Percentiles rank a stretch among this genome's conserved stretches.
phyloP scores from a whole-genome alignment of 129 eudicot genomes.

The Mikania micrantha region DNA sequence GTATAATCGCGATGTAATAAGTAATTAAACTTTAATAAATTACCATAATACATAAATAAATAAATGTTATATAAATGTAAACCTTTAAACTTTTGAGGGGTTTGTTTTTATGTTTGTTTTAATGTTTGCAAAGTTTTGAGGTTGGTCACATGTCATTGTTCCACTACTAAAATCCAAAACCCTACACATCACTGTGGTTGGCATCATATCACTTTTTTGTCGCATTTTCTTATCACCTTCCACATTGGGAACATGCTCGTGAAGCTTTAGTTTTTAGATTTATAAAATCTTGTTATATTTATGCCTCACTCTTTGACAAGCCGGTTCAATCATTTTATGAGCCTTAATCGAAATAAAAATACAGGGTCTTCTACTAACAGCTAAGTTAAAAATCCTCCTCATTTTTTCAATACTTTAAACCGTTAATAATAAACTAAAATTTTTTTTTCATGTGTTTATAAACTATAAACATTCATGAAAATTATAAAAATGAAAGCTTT shows the following conservation, averaged over 20 bases:
- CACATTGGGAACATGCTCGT: conserved; percentile 25
- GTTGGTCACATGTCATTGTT: conserved; percentile 32
- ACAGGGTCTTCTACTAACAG: too few species aligned
- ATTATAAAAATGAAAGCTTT: too few species aligned
- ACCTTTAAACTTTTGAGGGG: neutral
- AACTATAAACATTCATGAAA: too few species aligned
- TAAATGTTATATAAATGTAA: neutral
- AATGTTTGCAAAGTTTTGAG: conserved; percentile 22
- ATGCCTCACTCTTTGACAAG: too few species aligned
- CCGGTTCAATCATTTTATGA: too few species aligned
- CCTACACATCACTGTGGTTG: conserved; percentile 18
- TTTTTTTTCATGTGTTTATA: too few species aligned
- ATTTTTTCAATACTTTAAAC: too few species aligned
- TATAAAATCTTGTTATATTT: too few species aligned
- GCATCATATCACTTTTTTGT: conserved; percentile 28
- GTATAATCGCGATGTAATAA: neutral
- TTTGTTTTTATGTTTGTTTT: conserved; percentile 26
- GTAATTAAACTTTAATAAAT: neutral
- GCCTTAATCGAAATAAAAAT: too few species aligned
- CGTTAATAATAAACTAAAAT: too few species aligned
- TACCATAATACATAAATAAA: neutral
- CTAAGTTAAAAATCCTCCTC: too few species aligned
- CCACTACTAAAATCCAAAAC: conserved; percentile 25
- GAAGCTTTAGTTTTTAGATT: neutral
- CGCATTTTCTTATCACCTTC: conserved; percentile 24